These are phyloP conservation scores for Corymbia citriodora DNA, from an alignment of 441 rosid species.

Conservation along the genomic window DNA sequence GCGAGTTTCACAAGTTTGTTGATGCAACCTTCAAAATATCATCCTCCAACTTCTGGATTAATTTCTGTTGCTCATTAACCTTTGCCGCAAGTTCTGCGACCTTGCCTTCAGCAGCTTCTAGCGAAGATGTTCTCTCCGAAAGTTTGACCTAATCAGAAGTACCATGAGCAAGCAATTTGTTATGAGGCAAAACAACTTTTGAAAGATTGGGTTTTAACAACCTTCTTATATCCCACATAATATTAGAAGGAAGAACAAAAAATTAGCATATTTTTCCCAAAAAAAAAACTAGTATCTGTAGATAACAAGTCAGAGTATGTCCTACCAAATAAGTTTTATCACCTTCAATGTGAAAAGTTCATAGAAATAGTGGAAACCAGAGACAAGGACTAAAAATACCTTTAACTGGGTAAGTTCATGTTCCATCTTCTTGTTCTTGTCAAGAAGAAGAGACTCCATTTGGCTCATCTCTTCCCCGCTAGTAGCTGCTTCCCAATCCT, in stretches of 20 bases:
- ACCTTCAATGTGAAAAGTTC: not conserved
- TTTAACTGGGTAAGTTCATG: conserved; percentile 93
- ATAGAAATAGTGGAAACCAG: not conserved
- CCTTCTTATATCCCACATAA: not conserved
- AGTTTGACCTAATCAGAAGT: conserved; percentile 63
- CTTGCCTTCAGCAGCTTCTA: conserved; percentile 77
- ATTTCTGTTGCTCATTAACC: conserved; percentile 74
- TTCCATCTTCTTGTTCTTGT: conserved; percentile 97
- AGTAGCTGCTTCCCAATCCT: conserved; percentile 99
- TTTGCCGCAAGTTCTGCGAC: conserved; percentile 66
- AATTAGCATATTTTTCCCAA: not conserved
- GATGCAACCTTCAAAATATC: conserved; percentile 77
- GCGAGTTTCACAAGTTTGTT: conserved; percentile 10
- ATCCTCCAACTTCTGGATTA: conserved; percentile 97
- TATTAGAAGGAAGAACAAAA: not conserved
- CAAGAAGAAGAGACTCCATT: conserved; percentile 99
- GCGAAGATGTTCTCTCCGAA: conserved; percentile 69
- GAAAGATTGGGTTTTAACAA: not conserved
- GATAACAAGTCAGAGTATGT: not conserved
- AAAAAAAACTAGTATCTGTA: not conserved
- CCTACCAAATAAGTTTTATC: not conserved
- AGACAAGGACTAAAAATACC: conserved; percentile 28
- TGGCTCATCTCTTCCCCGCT: conserved; percentile 96
- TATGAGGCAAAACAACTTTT: not conserved
- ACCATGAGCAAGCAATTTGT: not conserved